Conservation (phyloP, 305 asterid genomes). For the Fraxinus velutina region DNA sequence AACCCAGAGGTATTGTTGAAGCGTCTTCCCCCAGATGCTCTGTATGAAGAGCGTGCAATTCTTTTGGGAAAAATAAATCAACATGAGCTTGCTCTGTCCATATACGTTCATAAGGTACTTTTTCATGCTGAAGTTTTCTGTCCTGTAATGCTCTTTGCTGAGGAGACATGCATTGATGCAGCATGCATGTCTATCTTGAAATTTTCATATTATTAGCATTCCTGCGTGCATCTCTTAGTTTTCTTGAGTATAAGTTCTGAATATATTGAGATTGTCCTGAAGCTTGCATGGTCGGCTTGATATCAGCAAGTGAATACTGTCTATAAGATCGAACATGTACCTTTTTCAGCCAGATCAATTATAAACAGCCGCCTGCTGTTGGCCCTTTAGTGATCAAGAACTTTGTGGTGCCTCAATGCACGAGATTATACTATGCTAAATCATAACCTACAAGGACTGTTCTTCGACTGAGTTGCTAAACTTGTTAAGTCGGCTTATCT, state of each 20-base stretch:
- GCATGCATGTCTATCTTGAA: conserved; percentile 14
- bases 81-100: conserved; percentile 91
- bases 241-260: neutral
- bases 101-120: conserved; percentile 87
- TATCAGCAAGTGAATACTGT: conserved; percentile 13
- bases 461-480: neutral
- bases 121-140: conserved; percentile 9
- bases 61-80: conserved; percentile 93
- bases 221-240: neutral
- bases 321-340: neutral
- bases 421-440: neutral
- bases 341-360: neutral
- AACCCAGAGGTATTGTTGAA: conserved; percentile 73
- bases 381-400: conserved; percentile 13
- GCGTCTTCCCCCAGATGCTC: conserved; percentile 84
- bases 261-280: conserved; percentile 2
- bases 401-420: conserved; percentile 22
- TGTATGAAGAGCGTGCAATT: conserved; percentile 90
- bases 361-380: conserved; percentile 5
- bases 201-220: conserved; percentile 13
- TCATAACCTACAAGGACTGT: conserved; percentile 1
- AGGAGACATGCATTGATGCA: conserved; percentile 10
- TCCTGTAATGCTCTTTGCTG: conserved; percentile 20
- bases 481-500: conserved; percentile 6
- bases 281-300: conserved; percentile 1